Percentiles rank a stretch among this genome's conserved stretches.
Conservation (phyloP, 1,284 basidiomycete species). For the Marasmius sp. region DNA sequence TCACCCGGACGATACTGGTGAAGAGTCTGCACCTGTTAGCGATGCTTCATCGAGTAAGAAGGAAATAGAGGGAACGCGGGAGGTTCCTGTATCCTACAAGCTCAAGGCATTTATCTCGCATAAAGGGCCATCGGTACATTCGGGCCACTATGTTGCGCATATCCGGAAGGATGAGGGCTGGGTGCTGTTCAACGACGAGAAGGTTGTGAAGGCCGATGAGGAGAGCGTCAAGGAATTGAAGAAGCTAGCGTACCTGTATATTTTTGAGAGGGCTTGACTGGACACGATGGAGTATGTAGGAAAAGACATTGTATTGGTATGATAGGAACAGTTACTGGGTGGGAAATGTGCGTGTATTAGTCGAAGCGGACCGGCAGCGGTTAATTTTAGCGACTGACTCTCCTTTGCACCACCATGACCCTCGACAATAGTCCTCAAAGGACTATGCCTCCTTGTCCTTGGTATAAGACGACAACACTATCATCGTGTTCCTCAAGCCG, state of each 20-base stretch:
- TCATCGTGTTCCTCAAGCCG: too few species aligned
- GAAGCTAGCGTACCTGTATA: conserved; percentile 84
- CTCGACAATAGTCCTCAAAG: too few species aligned
- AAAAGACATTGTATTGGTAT: too few species aligned
- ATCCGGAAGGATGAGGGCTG: conserved; percentile 64
- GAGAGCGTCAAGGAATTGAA: conserved; percentile 75
- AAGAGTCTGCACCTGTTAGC: conserved; percentile 42
- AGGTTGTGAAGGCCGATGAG: conserved; percentile 84
- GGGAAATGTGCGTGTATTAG: too few species aligned
- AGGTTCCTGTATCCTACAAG: conserved; percentile 75
- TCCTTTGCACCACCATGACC: too few species aligned
- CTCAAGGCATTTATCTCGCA: conserved; percentile 96
- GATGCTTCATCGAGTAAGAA: conserved; percentile 18
- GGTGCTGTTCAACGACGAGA: conserved; percentile 95
- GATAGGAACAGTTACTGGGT: too few species aligned
- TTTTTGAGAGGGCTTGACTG: conserved; percentile 62
- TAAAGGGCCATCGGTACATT: conserved; percentile 94
- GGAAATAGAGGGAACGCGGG: conserved; percentile 42
- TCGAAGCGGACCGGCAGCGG: too few species aligned
- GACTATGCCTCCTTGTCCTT: too few species aligned
- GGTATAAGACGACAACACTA: too few species aligned
- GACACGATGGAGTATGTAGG: background rate
- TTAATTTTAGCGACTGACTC: too few species aligned
- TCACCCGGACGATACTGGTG: conserved; percentile 86
- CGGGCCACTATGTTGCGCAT: conserved; percentile 92